phyloP scores from a whole-genome alignment of 345 rosid genomes.

The Nasturtium officinale region DNA sequence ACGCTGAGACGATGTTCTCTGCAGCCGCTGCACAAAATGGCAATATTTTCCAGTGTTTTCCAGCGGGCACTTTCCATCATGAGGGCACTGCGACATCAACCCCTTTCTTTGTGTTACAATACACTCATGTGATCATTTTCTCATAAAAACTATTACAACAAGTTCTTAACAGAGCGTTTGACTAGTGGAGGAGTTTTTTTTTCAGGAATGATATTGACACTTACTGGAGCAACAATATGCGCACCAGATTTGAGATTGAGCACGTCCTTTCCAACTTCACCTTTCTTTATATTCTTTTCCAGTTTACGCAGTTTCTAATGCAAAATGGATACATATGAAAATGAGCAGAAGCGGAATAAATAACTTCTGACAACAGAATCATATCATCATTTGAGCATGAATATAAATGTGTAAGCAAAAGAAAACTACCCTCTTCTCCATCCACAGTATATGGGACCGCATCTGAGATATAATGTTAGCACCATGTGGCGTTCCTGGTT shows the following conservation, averaged over 20 bases:
- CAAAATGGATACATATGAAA: constrained; percentile 14
- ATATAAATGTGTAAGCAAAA: neutral
- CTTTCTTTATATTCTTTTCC: constrained; percentile 38
- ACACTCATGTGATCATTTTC: neutral
- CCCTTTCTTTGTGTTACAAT: constrained; percentile 5
- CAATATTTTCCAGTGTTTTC: constrained; percentile 84
- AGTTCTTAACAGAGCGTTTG: constrained; percentile 7
- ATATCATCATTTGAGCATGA: neutral
- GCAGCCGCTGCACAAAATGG: constrained; percentile 91
- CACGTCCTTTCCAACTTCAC: constrained; percentile 54
- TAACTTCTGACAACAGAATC: neutral
- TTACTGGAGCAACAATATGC: constrained; percentile 89
- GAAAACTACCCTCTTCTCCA: constrained; percentile 79
- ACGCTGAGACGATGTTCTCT: constrained; percentile 92
- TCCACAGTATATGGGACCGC: constrained; percentile 96
- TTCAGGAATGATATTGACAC: constrained; percentile 38
- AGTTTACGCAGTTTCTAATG: constrained; percentile 71
- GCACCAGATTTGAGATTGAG: constrained; percentile 68
- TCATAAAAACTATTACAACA: neutral
- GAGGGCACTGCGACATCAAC: constrained; percentile 74
- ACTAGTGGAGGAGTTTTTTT: constrained; percentile 22
- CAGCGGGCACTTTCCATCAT: constrained; percentile 87
- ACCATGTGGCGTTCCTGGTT: constrained; percentile 98
- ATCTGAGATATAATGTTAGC: constrained; percentile 83
- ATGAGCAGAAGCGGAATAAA: constrained; percentile 21